These are phyloP conservation scores for Gracilaria gracilis DNA, from an alignment of 23 red algal species.

Conservation along the genomic window DNA sequence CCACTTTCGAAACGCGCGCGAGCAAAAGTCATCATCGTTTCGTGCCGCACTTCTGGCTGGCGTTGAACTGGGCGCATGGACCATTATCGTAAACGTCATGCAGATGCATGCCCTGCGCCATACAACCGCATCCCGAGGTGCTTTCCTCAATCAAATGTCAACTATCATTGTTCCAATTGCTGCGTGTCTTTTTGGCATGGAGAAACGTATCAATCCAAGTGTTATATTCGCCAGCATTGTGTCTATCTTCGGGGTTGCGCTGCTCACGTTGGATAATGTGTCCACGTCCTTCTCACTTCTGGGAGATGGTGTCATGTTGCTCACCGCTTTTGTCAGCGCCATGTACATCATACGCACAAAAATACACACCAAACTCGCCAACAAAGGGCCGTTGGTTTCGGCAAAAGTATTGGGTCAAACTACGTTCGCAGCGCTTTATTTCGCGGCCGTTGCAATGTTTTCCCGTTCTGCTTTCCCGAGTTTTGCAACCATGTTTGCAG, in stretches of 20 bases:
- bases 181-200: conserved; percentile 37
- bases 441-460: background rate
- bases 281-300: conserved; percentile 42
- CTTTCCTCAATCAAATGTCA: conserved; percentile 87
- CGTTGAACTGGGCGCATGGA: conserved; percentile 85
- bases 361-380: conserved; percentile 38
- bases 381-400: conserved; percentile 53
- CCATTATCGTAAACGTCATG: conserved; percentile 74
- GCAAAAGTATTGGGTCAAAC: conserved; percentile 79
- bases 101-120: conserved; percentile 73
- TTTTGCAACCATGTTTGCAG: background rate
- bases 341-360: conserved; percentile 77
- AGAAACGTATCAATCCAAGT: conserved; percentile 6
- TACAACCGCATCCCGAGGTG: conserved; percentile 87
- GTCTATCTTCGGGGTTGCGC: conserved; percentile 70
- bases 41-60: conserved; percentile 57
- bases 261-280: conserved; percentile 64
- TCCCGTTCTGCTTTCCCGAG: background rate
- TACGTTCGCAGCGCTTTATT: conserved; percentile 58
- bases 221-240: conserved; percentile 46
- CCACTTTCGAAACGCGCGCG: background rate
- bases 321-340: conserved; percentile 65
- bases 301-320: conserved; percentile 78
- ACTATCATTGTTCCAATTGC: conserved; percentile 86
- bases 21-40: background rate